Evolutionary conservation across 2,329 filamentous ascomycete species (phyloP), one percentile per base, ranked within the genome.

Genomic region (Trichoderma breve): DNA sequence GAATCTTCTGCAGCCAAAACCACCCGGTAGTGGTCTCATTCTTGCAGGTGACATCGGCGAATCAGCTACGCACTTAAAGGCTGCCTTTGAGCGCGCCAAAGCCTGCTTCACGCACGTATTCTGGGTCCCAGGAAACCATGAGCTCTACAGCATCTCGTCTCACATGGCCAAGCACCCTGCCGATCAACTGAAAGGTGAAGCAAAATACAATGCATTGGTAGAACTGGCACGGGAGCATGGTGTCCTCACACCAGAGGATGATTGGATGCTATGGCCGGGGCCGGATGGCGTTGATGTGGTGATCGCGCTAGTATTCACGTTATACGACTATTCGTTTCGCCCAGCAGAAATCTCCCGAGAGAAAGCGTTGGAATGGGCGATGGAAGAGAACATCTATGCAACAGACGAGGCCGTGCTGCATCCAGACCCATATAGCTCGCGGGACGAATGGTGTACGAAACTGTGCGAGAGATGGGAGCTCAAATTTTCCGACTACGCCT

Each of bases 251-350:
- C 66, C 66, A n/a, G 66, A 69, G 39, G 66, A 69, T 47, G 66
- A 69, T 51, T 69, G 66, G 66, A 69, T 69, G 66, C 34, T 69
- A n/a, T 69, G 66, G 66, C 55, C 18, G 11, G 39, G 53, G 39
- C 36, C 66, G 12, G 55, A 61, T 15, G 66, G 66, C 14, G 55
- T 60, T 26, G 39, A 69, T 21, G 55, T 69, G n/a, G 55, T 69
- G n/a, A 51, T 69, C 18, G 66, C 66, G 8, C 66, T 69, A 5
- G 21, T 69, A 7, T 69, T 69, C 18, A 69, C 66, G 21, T 26
- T 69, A 26, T 69, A 69, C 18, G 66, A 69, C 18, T 69, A 69
- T 69, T 69, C 66, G 21, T 69, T 69, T 32, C 66, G 66, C 6
- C 66, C 66, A 2, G 66, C 30, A 3, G 55, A 51, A 1, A 15